Evolutionary conservation across 805 yeast species (phyloP).

Genomic region (Cyberlindnera subsufficiens): DNA sequence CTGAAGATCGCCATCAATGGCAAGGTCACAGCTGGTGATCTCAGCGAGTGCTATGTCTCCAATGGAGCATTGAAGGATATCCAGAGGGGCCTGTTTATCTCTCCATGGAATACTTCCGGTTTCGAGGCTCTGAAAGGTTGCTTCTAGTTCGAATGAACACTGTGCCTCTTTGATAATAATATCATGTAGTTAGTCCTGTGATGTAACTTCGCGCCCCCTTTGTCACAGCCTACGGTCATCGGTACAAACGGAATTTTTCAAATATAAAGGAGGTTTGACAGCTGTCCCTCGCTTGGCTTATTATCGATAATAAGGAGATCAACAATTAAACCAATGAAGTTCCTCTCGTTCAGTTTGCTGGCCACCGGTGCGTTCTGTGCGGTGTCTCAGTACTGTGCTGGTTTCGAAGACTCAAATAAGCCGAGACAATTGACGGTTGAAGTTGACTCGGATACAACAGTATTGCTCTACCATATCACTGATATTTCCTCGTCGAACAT

Average conservation of each 20-base stretch:
- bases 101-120: slow-evolving; percentile 44
- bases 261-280: too few relatives aligned
- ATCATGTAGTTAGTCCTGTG: too few relatives aligned
- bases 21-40: slow-evolving; percentile 41
- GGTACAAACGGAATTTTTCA: too few relatives aligned
- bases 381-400: slow-evolving; percentile 5
- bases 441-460: slow-evolving; percentile 2
- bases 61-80: slow-evolving; percentile 45
- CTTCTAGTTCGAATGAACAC: slow-evolving; percentile 7
- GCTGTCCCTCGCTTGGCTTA: too few relatives aligned
- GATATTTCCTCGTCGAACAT: slow-evolving; percentile 10
- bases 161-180: too few relatives aligned
- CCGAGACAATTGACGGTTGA: background rate
- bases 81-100: slow-evolving; percentile 63
- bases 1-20: slow-evolving; percentile 51
- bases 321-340: background rate
- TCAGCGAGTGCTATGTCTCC: slow-evolving; percentile 46
- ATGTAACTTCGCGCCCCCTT: too few relatives aligned
- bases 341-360: background rate
- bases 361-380: slow-evolving; percentile 2
- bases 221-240: too few relatives aligned
- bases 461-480: slow-evolving; percentile 9
- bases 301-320: too few relatives aligned
- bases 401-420: slow-evolving; percentile 5
- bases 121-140: slow-evolving; percentile 24